Evolutionary conservation across 164 flowering plant genomes (phyloP).

Genomic region (Nelumbo lutea): DNA sequence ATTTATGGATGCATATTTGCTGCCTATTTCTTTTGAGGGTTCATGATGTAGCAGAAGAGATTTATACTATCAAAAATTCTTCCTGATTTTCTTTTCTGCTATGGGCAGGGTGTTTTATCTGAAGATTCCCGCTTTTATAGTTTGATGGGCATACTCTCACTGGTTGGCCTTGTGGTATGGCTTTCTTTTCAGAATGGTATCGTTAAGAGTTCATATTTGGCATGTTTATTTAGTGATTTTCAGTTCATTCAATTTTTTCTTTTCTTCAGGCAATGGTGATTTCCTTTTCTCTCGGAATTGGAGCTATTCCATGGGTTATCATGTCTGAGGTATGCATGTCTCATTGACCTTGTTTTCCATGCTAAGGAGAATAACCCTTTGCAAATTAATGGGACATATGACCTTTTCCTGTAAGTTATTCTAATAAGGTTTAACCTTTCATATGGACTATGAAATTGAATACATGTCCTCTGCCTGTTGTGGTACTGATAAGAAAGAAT

Average conservation of each 20-base stretch:
- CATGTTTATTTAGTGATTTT: neutral
- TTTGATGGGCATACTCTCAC: conserved; percentile 47
- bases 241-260: conserved; percentile 11
- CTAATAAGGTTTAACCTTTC: neutral
- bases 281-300: conserved; percentile 80
- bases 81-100: conserved; percentile 6
- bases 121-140: conserved; percentile 44
- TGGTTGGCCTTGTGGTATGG: conserved; percentile 92
- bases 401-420: neutral
- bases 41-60: neutral
- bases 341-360: neutral
- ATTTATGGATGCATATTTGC: neutral
- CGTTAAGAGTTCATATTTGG: neutral
- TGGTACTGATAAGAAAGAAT: neutral
- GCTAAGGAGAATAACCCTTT: neutral
- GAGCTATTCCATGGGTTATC: conserved; percentile 94
- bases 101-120: conserved; percentile 37
- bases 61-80: neutral
- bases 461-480: no score
- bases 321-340: conserved; percentile 85
- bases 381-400: neutral
- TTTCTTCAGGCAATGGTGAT: conserved; percentile 60
- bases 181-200: neutral
- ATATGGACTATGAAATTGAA: neutral
- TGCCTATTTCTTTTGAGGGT: neutral